These are phyloP conservation scores for Adenanthera pavonina DNA, from an alignment of 306 rosid species.

Conservation along the genomic window DNA sequence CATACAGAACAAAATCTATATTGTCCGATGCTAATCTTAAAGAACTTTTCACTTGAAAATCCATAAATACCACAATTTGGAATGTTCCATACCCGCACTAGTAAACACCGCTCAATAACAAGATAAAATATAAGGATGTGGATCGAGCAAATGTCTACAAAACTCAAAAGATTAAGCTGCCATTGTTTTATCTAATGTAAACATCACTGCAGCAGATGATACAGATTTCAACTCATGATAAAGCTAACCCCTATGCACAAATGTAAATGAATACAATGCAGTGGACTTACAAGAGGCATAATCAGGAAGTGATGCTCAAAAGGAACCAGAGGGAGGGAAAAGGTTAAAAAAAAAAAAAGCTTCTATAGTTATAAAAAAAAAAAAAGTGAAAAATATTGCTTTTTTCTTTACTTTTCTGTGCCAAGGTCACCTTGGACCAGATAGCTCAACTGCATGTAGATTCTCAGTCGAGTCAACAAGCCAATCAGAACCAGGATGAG, in stretches of 20 bases:
- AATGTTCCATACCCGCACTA: too few relatives aligned
- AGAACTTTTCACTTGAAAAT: not conserved
- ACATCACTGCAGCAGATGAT: conserved; percentile 46
- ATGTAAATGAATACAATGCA: conserved; percentile 59
- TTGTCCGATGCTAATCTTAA: not conserved
- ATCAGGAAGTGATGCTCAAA: conserved; percentile 42
- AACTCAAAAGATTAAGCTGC: conserved; percentile 29
- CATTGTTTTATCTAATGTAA: conserved; percentile 39
- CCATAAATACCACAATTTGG: not conserved
- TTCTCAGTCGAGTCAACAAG: conserved; percentile 95
- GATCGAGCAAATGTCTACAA: not conserved
- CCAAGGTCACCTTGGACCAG: conserved; percentile 96
- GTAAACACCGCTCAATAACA: not conserved
- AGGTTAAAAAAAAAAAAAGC: conserved; percentile 27
- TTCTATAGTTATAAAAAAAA: conserved; percentile 35
- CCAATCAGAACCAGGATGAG: conserved; percentile 97
- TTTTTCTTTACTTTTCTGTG: conserved; percentile 38
- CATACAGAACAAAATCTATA: not conserved
- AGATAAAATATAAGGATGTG: not conserved
- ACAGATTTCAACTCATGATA: conserved; percentile 48
- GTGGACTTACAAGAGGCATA: conserved; percentile 53
- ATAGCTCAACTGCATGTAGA: conserved; percentile 95
- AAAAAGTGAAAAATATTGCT: conserved; percentile 56
- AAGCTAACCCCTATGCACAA: conserved; percentile 71
- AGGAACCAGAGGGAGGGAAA: not conserved